A percentile compares a stretch with the other conserved stretches of the same genome.
Evolutionary conservation across 208 protist species (phyloP).

Genomic region (Naegleria gruberi): DNA sequence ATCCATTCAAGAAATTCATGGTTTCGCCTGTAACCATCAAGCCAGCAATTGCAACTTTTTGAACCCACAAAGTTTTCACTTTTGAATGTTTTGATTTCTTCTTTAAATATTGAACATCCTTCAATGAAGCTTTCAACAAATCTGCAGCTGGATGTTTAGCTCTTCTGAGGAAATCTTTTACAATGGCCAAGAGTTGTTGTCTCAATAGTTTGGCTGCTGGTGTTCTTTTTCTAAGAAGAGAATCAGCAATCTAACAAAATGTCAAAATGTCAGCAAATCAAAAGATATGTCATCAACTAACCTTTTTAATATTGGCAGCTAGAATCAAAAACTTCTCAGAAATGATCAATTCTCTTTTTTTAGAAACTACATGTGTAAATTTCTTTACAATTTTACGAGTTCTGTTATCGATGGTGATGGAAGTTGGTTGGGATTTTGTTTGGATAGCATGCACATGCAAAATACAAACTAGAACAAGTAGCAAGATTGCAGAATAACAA

Average conservation of each 20-base stretch:
- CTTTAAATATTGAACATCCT: too few species aligned
- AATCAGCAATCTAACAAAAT: neutral
- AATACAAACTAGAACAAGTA: too few species aligned
- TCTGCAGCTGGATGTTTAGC: neutral
- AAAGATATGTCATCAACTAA: neutral
- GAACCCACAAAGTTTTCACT: too few species aligned
- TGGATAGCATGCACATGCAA: too few species aligned
- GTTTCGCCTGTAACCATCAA: too few species aligned
- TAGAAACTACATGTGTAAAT: neutral
- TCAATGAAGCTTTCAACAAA: neutral
- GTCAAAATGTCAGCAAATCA: neutral
- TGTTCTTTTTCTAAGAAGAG: neutral
- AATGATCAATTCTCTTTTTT: neutral
- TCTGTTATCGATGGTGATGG: too few species aligned
- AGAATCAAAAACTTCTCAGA: neutral
- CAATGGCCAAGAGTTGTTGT: neutral
- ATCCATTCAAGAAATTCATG: neutral
- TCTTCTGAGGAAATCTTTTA: neutral
- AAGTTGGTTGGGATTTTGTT: too few species aligned
- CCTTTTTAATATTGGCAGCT: neutral
- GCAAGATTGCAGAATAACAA: too few species aligned
- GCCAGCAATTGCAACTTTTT: too few species aligned
- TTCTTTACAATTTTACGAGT: conserved; percentile 66
- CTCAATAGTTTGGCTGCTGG: neutral
- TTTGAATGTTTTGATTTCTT: too few species aligned